phyloP scores from a whole-genome alignment of 2,329 filamentous ascomycete genomes.

The Dothiorella sarmentorum region DNA sequence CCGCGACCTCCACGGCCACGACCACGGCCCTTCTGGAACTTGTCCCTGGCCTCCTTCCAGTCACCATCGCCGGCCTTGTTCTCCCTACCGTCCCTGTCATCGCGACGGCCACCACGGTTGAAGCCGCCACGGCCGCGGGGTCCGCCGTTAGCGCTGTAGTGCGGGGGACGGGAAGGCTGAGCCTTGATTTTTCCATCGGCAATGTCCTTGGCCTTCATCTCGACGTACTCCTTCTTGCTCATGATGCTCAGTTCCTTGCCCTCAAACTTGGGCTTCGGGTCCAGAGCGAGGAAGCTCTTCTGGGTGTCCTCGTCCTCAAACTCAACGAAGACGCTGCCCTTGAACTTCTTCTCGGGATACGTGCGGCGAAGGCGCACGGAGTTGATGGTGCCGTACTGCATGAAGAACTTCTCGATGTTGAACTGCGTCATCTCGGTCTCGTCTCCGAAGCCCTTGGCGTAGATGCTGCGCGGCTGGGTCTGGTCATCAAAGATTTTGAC shows the following conservation, averaged over 20 bases:
- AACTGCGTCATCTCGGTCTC: slow-evolving; percentile 84
- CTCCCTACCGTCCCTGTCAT: slow-evolving; percentile 30
- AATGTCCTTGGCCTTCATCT: slow-evolving; percentile 46
- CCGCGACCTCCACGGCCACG: slow-evolving; percentile 18
- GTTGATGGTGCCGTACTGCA: slow-evolving; percentile 72
- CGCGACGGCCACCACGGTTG: slow-evolving; percentile 19
- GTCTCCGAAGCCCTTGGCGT: slow-evolving; percentile 90
- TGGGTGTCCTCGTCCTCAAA: slow-evolving; percentile 77
- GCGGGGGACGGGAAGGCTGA: slow-evolving; percentile 8
- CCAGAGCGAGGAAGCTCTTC: slow-evolving; percentile 73
- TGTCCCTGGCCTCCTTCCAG: slow-evolving; percentile 26
- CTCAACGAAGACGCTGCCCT: slow-evolving; percentile 94
- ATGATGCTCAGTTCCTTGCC: slow-evolving; percentile 75
- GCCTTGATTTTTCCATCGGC: slow-evolving; percentile 40
- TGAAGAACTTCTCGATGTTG: slow-evolving; percentile 90
- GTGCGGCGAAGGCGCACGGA: slow-evolving; percentile 82
- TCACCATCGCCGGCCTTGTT: slow-evolving; percentile 20
- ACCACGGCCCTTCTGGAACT: slow-evolving; percentile 31
- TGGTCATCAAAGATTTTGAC: slow-evolving; percentile 59
- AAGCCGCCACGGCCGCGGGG: slow-evolving; percentile 30
- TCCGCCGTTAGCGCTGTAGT: slow-evolving; percentile 26
- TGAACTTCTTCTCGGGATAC: slow-evolving; percentile 69
- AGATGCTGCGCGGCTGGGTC: slow-evolving; percentile 72
- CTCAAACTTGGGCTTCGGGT: slow-evolving; percentile 81
- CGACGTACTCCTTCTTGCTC: slow-evolving; percentile 82